Conservation (phyloP, 306 rosid species). For the Alnus rubra region DNA sequence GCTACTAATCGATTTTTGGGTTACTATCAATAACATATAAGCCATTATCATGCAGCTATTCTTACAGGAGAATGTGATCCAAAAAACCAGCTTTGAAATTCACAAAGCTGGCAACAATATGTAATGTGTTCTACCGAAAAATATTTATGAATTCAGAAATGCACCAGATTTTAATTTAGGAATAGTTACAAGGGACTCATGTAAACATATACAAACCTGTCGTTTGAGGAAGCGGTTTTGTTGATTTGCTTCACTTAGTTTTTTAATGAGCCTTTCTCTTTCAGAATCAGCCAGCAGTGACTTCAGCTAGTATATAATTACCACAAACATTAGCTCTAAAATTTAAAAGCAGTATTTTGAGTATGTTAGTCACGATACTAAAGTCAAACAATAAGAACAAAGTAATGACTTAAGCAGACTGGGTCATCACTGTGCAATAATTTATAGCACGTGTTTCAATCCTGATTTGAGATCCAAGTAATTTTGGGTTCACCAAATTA, state of each 20-base stretch:
- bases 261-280: constrained; percentile 61
- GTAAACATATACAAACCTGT: constrained; percentile 56
- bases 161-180: constrained; percentile 20
- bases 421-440: neutral
- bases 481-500: neutral
- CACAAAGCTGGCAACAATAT: constrained; percentile 12
- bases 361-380: neutral
- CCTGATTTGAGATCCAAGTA: neutral
- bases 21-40: neutral
- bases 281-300: constrained; percentile 70
- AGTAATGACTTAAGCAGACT: neutral
- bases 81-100: neutral
- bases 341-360: neutral
- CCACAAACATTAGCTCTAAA: constrained; percentile 14
- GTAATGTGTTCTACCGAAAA: constrained; percentile 16
- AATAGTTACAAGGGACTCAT: constrained; percentile 7
- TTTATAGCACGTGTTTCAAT: neutral
- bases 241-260: constrained; percentile 93
- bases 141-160: neutral
- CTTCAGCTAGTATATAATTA: constrained; percentile 47
- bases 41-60: constrained; percentile 8
- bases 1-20: constrained; percentile 4
- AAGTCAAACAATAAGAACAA: neutral
- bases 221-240: constrained; percentile 89
- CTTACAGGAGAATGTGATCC: constrained; percentile 14